Evolutionary conservation across 768 basidiomycete genomes (phyloP).

Genomic region (Kwoniella dejecticola): DNA sequence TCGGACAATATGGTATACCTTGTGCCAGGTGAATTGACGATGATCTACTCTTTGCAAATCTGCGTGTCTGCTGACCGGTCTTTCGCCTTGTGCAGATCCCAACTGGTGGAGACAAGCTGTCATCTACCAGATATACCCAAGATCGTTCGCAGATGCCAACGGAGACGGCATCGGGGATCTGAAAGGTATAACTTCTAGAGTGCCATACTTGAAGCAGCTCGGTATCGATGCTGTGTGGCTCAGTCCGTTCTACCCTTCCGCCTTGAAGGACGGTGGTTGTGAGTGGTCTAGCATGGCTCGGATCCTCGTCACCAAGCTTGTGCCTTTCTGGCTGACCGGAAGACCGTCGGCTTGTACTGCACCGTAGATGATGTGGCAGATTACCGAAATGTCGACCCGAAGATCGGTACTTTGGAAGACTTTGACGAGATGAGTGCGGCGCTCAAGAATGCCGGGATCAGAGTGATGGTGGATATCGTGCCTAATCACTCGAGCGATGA

Average conservation of each 20-base stretch:
- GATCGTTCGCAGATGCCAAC: conserved; percentile 45
- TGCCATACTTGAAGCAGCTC: conserved; percentile 36
- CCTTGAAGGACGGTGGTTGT: conserved; percentile 50
- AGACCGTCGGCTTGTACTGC: neutral
- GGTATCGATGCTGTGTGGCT: conserved; percentile 48
- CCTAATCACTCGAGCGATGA: conserved; percentile 49
- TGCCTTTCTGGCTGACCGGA: too few relatives aligned
- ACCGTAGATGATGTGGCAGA: conserved; percentile 46
- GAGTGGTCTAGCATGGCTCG: conserved; percentile 12
- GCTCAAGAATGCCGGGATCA: conserved; percentile 37
- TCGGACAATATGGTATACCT: neutral
- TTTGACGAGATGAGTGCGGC: conserved; percentile 44
- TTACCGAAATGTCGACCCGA: conserved; percentile 46
- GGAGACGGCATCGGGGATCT: conserved; percentile 48
- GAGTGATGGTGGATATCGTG: conserved; percentile 47
- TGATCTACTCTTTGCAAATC: neutral
- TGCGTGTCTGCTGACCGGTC: neutral
- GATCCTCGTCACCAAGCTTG: neutral
- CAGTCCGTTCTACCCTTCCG: conserved; percentile 47
- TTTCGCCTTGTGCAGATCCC: conserved; percentile 24
- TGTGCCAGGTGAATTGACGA: neutral
- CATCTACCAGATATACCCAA: conserved; percentile 50
- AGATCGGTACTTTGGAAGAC: conserved; percentile 44
- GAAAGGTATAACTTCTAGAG: conserved; percentile 41
- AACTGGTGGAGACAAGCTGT: conserved; percentile 49